These are phyloP conservation scores for Diaporthe australafricana DNA, from an alignment of 2,329 filamentous ascomycete genomes.

Conservation along the genomic window DNA sequence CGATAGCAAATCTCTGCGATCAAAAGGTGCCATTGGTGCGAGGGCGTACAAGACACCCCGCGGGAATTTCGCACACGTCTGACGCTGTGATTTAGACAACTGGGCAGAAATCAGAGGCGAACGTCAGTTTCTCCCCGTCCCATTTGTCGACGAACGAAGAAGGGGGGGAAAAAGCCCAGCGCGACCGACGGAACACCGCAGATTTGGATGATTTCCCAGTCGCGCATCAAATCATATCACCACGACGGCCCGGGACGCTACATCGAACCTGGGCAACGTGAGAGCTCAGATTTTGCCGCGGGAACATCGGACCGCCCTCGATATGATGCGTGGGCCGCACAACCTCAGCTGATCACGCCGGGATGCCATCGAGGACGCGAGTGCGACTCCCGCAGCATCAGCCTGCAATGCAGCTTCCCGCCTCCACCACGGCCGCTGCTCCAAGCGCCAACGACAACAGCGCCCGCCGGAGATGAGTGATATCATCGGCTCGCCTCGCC, in stretches of 20 bases:
- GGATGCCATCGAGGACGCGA: constrained; percentile 10
- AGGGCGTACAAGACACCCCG: constrained; percentile 25
- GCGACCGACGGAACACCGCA: constrained; percentile 20
- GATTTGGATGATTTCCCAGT: constrained; percentile 9
- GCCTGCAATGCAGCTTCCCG: constrained; percentile 12
- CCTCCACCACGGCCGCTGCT: neutral
- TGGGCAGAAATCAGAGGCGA: neutral
- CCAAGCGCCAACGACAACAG: neutral
- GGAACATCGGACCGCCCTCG: constrained; percentile 15
- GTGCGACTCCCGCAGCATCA: neutral
- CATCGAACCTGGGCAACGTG: constrained; percentile 7
- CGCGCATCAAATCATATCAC: constrained; percentile 3
- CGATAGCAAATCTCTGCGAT: constrained; percentile 9
- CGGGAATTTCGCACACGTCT: neutral
- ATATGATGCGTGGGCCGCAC: constrained; percentile 15
- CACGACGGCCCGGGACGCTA: constrained; percentile 4
- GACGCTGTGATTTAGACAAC: constrained; percentile 12
- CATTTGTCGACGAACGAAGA: constrained; percentile 26
- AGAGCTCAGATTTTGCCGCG: constrained; percentile 19
- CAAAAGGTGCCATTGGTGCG: constrained; percentile 21
- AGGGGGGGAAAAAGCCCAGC: neutral
- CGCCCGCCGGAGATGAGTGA: neutral
- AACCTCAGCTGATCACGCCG: neutral
- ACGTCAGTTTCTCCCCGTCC: constrained; percentile 5
- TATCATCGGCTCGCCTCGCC: constrained; percentile 24